These are phyloP conservation scores for Dryas octopetala DNA, from an alignment of 306 rosid genomes.

Conservation along the genomic window DNA sequence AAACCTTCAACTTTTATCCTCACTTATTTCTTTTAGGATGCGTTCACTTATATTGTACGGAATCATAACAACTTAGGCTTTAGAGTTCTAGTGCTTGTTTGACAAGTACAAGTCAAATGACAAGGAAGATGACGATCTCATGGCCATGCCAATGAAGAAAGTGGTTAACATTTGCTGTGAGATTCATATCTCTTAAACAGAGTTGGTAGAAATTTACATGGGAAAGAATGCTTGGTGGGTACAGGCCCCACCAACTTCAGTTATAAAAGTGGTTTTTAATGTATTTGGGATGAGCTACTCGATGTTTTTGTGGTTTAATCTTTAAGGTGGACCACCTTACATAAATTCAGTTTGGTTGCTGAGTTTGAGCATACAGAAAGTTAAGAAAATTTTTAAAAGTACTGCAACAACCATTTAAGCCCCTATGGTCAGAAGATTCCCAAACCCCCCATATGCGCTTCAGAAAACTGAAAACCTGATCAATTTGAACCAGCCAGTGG, in stretches of 20 bases:
- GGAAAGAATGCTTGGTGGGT: neutral
- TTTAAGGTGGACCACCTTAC: neutral
- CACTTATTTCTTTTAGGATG: too few species aligned
- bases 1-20: too few species aligned
- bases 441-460: neutral
- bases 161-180: too few species aligned
- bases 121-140: too few species aligned
- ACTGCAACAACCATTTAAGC: neutral
- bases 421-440: neutral
- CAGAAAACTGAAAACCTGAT: neutral
- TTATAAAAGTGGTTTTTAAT: neutral
- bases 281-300: neutral
- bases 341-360: constrained; percentile 1
- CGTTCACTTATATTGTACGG: too few species aligned
- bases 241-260: neutral
- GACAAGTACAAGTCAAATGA: too few species aligned
- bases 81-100: too few species aligned
- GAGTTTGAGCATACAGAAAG: neutral
- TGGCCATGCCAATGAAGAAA: too few species aligned
- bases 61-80: too few species aligned
- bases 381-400: neutral
- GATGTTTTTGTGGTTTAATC: neutral
- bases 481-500: neutral
- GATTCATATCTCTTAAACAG: neutral
- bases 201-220: neutral